phyloP scores from a whole-genome alignment of 2,329 filamentous ascomycete genomes.

The Leptographium wingfieldii region DNA sequence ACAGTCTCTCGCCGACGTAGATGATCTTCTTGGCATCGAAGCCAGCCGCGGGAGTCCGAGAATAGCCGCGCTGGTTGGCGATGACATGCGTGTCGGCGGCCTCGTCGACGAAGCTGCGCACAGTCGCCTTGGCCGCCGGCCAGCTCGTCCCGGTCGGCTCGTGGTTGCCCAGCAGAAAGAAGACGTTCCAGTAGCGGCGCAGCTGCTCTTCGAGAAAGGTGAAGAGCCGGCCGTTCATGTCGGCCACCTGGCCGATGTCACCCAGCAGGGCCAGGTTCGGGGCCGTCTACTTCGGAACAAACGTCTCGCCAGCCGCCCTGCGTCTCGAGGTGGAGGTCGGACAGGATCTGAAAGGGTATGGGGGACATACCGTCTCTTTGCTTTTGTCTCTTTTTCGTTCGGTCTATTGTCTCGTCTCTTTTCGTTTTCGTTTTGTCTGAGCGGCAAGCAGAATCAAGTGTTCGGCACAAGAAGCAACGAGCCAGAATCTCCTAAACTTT shows the following conservation, averaged over 20 bases:
- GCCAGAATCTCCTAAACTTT: too few species aligned
- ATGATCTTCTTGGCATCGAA: neutral
- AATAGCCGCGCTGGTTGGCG: neutral
- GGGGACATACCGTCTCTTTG: neutral
- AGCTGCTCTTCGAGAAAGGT: constrained; percentile 36
- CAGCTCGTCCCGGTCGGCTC: constrained; percentile 35
- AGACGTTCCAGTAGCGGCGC: constrained; percentile 31
- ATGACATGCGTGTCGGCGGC: neutral
- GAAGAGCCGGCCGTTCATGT: constrained; percentile 25
- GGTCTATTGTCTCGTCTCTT: too few species aligned
- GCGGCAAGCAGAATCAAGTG: too few species aligned
- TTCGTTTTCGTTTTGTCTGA: too few species aligned
- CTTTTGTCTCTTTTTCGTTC: neutral
- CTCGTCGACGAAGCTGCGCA: constrained; percentile 19
- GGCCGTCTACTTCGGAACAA: constrained; percentile 25
- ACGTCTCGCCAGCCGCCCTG: constrained; percentile 28
- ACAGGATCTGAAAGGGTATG: constrained; percentile 31
- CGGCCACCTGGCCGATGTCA: constrained; percentile 35
- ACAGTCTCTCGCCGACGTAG: neutral
- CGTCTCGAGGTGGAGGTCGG: constrained; percentile 43
- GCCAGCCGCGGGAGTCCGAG: neutral
- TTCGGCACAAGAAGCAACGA: too few species aligned
- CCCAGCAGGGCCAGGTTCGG: constrained; percentile 42
- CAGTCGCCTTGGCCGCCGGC: constrained; percentile 16
- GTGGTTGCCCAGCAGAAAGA: constrained; percentile 44